A percentile compares a stretch with the other conserved stretches of the same genome.
phyloP scores from a whole-genome alignment of 495 filamentous ascomycete genomes.

The Neurospora cerealis region DNA sequence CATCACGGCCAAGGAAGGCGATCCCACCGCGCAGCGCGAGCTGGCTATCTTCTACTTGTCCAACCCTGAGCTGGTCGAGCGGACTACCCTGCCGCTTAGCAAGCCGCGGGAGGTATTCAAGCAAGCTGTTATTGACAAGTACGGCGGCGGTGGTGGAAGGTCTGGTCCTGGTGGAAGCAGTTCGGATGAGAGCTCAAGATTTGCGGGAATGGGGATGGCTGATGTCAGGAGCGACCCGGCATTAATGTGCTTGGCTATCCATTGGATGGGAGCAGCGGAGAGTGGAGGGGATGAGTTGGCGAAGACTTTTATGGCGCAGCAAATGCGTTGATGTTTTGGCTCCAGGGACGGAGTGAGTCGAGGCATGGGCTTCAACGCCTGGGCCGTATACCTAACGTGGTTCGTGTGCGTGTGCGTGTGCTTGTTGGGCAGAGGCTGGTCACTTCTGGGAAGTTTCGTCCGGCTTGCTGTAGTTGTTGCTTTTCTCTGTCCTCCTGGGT shows the following conservation, averaged over 20 bases:
- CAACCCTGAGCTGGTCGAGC: constrained; percentile 77
- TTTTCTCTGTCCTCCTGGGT: neutral
- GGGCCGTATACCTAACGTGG: neutral
- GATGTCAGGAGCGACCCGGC: constrained; percentile 69
- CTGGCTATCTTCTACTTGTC: constrained; percentile 91
- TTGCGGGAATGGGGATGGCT: constrained; percentile 23
- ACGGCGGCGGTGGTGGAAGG: constrained; percentile 33
- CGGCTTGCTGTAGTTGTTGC: neutral
- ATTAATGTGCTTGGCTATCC: constrained; percentile 91
- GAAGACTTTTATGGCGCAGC: constrained; percentile 70
- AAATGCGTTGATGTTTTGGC: constrained; percentile 16
- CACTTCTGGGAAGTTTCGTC: neutral
- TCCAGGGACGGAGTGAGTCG: neutral
- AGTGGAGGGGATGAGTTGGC: constrained; percentile 82
- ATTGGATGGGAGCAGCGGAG: constrained; percentile 95
- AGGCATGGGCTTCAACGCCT: neutral
- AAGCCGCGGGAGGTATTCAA: constrained; percentile 87
- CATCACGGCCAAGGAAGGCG: constrained; percentile 89
- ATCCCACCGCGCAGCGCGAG: constrained; percentile 87
- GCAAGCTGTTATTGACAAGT: constrained; percentile 72
- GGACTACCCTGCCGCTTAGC: constrained; percentile 74
- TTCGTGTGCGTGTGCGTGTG: neutral
- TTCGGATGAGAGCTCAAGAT: neutral
- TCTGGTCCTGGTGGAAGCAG: constrained; percentile 11
- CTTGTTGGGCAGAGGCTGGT: neutral